These are phyloP conservation scores for Leccinum subtestaceum DNA, from an alignment of 768 basidiomycete species.

Conservation along the genomic window DNA sequence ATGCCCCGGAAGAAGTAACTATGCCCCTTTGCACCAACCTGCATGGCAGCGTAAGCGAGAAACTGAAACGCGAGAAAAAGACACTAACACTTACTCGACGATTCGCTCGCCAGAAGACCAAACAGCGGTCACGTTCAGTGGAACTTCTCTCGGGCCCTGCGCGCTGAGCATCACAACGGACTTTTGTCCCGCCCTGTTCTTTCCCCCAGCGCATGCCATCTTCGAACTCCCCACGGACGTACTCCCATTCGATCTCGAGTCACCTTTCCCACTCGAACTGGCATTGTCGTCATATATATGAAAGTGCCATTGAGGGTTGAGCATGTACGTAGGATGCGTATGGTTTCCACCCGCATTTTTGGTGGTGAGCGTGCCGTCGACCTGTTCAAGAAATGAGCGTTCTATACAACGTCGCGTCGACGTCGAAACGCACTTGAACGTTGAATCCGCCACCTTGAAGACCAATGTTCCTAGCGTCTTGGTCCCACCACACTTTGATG, in stretches of 20 bases:
- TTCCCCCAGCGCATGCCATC: conserved; percentile 6
- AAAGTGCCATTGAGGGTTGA: conserved; percentile 86
- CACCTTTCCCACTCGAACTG: conserved; percentile 2
- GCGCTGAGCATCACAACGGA: conserved; percentile 44
- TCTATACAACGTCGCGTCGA: not conserved
- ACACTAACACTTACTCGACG: conserved; percentile 55
- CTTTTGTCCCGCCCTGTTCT: conserved; percentile 27
- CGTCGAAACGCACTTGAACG: conserved; percentile 12
- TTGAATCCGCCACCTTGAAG: conserved; percentile 7
- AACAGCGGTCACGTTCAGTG: conserved; percentile 68
- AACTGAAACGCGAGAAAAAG: not conserved
- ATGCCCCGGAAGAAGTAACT: conserved; percentile 71
- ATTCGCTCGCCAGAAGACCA: conserved; percentile 77
- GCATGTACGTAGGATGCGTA: conserved; percentile 75
- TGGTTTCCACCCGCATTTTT: conserved; percentile 85
- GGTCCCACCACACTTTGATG: conserved; percentile 46
- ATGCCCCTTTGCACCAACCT: conserved; percentile 68
- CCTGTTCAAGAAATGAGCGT: conserved; percentile 36
- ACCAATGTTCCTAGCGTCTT: conserved; percentile 24
- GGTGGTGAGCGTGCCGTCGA: conserved; percentile 58
- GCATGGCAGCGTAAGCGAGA: not conserved
- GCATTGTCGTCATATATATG: conserved; percentile 43
- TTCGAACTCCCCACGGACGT: not conserved
- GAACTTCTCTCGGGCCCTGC: conserved; percentile 60
- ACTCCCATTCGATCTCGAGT: not conserved